Evolutionary conservation across 345 rosid species (phyloP).

Genomic region (Mallotus nudiflorus): DNA sequence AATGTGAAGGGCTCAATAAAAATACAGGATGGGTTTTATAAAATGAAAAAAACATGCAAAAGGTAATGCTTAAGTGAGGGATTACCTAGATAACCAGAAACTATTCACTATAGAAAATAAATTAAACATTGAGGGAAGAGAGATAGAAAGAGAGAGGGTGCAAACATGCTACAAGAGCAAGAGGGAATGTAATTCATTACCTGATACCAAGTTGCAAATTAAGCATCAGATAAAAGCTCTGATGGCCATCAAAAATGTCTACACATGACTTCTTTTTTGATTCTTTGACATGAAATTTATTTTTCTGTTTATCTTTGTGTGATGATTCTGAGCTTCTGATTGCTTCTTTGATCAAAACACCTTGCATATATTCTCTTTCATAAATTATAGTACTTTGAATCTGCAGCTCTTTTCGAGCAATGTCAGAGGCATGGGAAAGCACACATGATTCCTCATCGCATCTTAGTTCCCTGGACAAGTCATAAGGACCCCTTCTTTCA

Average conservation of each 20-base stretch:
- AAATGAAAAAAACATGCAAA: not conserved
- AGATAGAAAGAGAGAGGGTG: too few relatives aligned
- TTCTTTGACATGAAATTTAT: constrained; percentile 46
- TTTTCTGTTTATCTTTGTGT: constrained; percentile 44
- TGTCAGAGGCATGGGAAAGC: constrained; percentile 37
- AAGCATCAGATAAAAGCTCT: constrained; percentile 71
- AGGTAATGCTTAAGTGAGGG: not conserved
- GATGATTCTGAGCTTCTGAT: constrained; percentile 35
- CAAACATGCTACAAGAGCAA: not conserved
- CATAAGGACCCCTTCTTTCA: constrained; percentile 35
- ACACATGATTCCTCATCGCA: constrained; percentile 37
- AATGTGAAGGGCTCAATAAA: not conserved
- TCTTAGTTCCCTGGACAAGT: constrained; percentile 39
- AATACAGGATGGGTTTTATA: too few relatives aligned
- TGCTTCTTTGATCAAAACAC: constrained; percentile 72
- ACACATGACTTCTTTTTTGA: constrained; percentile 42
- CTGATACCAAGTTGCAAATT: constrained; percentile 97
- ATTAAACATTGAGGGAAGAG: not conserved
- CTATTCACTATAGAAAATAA: constrained; percentile 1
- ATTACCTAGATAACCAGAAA: constrained; percentile 2
- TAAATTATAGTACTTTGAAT: constrained; percentile 41
- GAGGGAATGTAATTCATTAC: constrained; percentile 36
- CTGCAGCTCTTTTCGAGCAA: constrained; percentile 46
- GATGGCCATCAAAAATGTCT: constrained; percentile 44
- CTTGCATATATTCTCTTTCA: constrained; percentile 94